These are phyloP conservation scores for Solidago caesia DNA, from an alignment of 129 eudicot genomes.

Conservation along the genomic window DNA sequence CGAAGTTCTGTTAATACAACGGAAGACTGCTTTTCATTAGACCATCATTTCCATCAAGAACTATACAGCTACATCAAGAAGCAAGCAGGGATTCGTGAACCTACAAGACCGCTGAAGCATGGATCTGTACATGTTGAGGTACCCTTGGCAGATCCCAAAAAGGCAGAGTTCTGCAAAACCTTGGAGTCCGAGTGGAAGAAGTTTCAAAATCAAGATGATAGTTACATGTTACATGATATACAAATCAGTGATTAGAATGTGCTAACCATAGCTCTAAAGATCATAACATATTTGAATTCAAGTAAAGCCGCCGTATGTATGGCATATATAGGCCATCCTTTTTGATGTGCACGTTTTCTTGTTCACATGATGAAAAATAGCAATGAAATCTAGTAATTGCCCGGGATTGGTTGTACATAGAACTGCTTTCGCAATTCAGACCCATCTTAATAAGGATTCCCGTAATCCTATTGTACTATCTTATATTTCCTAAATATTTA, in stretches of 20 bases:
- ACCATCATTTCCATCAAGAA: constrained; percentile 70
- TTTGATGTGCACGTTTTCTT: constrained; percentile 26
- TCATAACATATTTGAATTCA: constrained; percentile 12
- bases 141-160: constrained; percentile 45
- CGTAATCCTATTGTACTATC: constrained; percentile 24
- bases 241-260: constrained; percentile 36
- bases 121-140: constrained; percentile 60
- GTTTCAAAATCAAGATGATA: constrained; percentile 38
- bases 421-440: constrained; percentile 17
- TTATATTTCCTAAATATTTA: constrained; percentile 9
- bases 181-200: constrained; percentile 52
- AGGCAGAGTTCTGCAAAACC: constrained; percentile 45
- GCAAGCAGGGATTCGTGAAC: constrained; percentile 37
- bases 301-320: constrained; percentile 19
- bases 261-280: not conserved
- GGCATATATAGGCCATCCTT: constrained; percentile 21
- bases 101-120: constrained; percentile 44
- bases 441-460: constrained; percentile 28
- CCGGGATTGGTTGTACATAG: constrained; percentile 25
- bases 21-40: constrained; percentile 55
- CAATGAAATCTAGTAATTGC: constrained; percentile 16
- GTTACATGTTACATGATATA: constrained; percentile 33
- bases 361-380: constrained; percentile 11
- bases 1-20: constrained; percentile 27
- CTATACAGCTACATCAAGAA: constrained; percentile 61